phyloP scores from a whole-genome alignment of 176 grass and related monocot species.

The Ananas comosus region DNA sequence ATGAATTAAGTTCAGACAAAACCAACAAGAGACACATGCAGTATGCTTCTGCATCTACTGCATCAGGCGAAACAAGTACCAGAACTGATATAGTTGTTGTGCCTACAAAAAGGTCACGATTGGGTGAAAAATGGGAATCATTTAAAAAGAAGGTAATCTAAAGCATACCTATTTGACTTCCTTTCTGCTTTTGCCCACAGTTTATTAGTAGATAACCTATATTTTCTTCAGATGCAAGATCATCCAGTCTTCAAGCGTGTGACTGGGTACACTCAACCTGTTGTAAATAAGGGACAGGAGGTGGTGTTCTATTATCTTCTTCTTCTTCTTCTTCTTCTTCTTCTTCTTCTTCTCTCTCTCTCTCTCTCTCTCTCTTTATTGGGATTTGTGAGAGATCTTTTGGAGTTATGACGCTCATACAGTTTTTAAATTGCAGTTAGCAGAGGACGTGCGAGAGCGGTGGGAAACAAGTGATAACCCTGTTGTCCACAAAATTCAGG shows the following conservation, averaged over 20 bases:
- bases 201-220: conserved; percentile 10
- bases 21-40: conserved; percentile 47
- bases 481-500: conserved; percentile 51
- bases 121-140: conserved; percentile 88
- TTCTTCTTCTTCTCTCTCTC: not conserved
- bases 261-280: conserved; percentile 15
- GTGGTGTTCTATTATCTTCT: not conserved
- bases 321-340: not conserved
- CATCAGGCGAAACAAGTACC: conserved; percentile 34
- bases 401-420: conserved; percentile 3
- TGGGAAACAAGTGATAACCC: conserved; percentile 96
- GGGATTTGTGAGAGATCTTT: not conserved
- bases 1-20: conserved; percentile 46
- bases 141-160: conserved; percentile 78
- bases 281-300: conserved; percentile 24
- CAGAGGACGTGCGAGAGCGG: conserved; percentile 82
- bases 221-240: conserved; percentile 27
- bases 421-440: conserved; percentile 51
- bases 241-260: conserved; percentile 21
- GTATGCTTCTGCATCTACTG: conserved; percentile 37
- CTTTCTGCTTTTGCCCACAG: conserved; percentile 33
- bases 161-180: not conserved
- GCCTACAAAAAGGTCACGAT: conserved; percentile 59
- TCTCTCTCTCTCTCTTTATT: not conserved
- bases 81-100: conserved; percentile 63